A percentile compares a stretch with the other conserved stretches of the same genome.
Conservation (phyloP, 2,329 filamentous ascomycete genomes). For the Ambrosiella cleistominuta region DNA sequence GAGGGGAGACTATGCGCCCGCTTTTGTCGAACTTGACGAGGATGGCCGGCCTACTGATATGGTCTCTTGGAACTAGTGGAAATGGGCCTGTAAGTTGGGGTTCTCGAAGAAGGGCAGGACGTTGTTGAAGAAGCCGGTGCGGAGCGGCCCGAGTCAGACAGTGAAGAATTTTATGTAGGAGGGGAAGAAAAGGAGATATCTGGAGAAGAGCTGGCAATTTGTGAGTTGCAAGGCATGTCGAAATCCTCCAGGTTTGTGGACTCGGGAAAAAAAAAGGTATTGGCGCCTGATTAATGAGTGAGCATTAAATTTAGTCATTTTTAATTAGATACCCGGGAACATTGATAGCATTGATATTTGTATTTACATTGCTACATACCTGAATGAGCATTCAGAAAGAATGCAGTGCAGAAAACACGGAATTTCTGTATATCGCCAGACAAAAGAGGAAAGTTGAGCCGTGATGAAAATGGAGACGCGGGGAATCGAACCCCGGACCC, state of each 20-base stretch:
- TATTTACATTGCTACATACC: neutral
- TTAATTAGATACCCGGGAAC: no score
- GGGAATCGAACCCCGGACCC: constrained; percentile 14
- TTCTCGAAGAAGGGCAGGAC: neutral
- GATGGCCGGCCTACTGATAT: constrained; percentile 33
- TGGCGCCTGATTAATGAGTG: no score
- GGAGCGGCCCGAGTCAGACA: no score
- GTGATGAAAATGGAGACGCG: constrained; percentile 9
- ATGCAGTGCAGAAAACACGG: neutral
- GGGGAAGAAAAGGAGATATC: neutral
- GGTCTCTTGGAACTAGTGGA: constrained; percentile 26
- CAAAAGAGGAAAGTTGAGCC: neutral
- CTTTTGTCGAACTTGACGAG: constrained; percentile 35
- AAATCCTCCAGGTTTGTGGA: neutral
- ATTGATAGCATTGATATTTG: no score
- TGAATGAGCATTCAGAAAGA: neutral
- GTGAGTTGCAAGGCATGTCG: neutral
- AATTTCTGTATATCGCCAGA: neutral
- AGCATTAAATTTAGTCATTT: neutral
- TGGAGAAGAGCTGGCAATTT: neutral
- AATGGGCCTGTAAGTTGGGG: neutral
- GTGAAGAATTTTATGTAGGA: no score
- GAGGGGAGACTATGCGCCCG: constrained; percentile 34
- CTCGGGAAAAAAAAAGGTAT: neutral
- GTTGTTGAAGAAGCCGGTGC: neutral